Percentiles rank a stretch among this genome's conserved stretches.
These are phyloP conservation scores for Lipomyces chichibuensis DNA, from an alignment of 805 yeast genomes.

Conservation along the genomic window DNA sequence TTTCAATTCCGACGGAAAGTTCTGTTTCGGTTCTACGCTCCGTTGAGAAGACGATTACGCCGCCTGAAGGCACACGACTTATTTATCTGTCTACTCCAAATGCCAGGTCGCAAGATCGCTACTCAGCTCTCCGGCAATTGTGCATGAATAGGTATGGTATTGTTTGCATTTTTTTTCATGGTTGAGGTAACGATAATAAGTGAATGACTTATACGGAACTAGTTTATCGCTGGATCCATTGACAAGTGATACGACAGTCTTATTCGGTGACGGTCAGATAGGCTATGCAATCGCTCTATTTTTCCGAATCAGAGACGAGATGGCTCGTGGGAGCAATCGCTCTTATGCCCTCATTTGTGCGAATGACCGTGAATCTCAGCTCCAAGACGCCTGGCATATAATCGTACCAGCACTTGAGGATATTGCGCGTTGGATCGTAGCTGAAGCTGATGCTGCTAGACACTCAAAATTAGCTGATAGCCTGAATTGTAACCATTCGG, in stretches of 20 bases:
- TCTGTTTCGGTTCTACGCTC: not conserved
- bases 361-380: constrained; percentile 12
- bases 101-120: constrained; percentile 39
- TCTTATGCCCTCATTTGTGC: constrained; percentile 12
- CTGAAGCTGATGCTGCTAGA: constrained; percentile 10
- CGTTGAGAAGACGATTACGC: not conserved
- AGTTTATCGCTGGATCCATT: constrained; percentile 6
- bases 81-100: constrained; percentile 36
- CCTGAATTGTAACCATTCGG: not conserved
- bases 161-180: not conserved
- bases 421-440: constrained; percentile 13
- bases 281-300: constrained; percentile 22
- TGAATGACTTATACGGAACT: not conserved
- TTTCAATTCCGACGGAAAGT: constrained; percentile 31
- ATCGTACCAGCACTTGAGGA: constrained; percentile 24
- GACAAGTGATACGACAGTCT: constrained; percentile 9
- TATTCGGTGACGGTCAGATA: constrained; percentile 21
- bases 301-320: constrained; percentile 14
- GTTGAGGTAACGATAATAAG: not conserved
- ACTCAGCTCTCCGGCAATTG: constrained; percentile 39
- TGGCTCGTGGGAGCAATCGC: constrained; percentile 19
- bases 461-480: not conserved
- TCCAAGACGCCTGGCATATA: constrained; percentile 15
- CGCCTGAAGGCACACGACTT: not conserved
- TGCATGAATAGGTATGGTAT: constrained; percentile 31